Base-by-base conservation (phyloP, 257 asterid genomes). In the Eustoma russellianum region DNA sequence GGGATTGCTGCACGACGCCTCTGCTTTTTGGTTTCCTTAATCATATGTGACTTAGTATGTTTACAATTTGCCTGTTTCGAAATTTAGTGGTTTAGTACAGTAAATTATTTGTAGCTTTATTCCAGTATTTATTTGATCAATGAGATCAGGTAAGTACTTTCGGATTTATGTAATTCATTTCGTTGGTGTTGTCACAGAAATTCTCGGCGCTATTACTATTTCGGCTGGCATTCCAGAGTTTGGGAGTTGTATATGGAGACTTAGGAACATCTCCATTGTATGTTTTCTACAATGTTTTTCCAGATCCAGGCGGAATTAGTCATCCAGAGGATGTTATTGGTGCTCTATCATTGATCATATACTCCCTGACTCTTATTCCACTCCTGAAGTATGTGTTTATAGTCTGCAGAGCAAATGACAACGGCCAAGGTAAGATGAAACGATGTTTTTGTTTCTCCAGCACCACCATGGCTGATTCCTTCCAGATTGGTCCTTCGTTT, bases 171-270 rank as follows among this genome's bases (percentile, higher is more conserved):
- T 44, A 7, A 6, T 33, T 57, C 46, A 63, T 46, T 52, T 63
- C 41, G 53, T n/a, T 7, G 44, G 44, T 69, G 60, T 65, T 70
- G 66, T 10, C 52, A 55, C 96, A 93, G 99, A 77, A 83, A 66
- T 85, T 79, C 61, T 88, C 99, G 0, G 51, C 94, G 5, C 46
- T 93, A 62, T 77, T 93, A 81, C 78, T 93, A 18, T 66, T 88
- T 59, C 77, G 95, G 81, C 93, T 93, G 62, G 99, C 99, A 17
- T 93, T 93, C 71, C 99, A 93, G 79, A 93, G 97, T 57, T 72
- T 93, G 41, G 99, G 99, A 60, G 94, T 93, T 44, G 99, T 93
- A 24, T 93, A 93, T 55, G 99, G 99, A 52, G 99, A 93, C 80
- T 67, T 93, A 71, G 99, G 97, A 48, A 93, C 99, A 0, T 93